These are phyloP conservation scores for Cyclotella choctawhatcheeana DNA, from an alignment of 108 stramenopile genomes.

Conservation along the genomic window DNA sequence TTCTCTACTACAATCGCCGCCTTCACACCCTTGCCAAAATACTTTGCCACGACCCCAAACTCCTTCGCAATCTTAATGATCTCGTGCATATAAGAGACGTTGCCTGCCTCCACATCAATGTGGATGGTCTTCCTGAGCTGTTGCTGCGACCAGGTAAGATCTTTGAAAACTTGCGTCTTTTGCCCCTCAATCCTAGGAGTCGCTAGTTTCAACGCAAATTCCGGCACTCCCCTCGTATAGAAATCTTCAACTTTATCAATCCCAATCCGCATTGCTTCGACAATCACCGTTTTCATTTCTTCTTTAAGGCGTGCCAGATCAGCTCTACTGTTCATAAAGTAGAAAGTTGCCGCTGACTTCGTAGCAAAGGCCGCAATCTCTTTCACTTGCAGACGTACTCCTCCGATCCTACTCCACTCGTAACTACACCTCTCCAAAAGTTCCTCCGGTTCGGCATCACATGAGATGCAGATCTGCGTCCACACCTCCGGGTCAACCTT, in stretches of 20 bases:
- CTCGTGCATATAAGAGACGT: neutral
- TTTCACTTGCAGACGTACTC: neutral
- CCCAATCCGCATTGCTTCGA: neutral
- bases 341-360: neutral
- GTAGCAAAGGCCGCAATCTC: conserved; percentile 6
- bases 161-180: neutral
- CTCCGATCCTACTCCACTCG: conserved; percentile 2
- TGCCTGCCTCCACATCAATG: neutral
- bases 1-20: neutral
- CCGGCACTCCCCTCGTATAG: neutral
- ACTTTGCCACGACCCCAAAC: conserved; percentile 5
- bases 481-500: conserved; percentile 2
- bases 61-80: neutral
- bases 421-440: neutral
- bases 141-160: neutral
- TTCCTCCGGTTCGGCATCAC: conserved; percentile 4
- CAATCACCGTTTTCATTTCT: neutral
- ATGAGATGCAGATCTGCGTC: neutral
- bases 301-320: neutral
- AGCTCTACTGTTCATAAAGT: neutral
- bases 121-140: neutral
- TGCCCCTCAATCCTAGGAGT: neutral
- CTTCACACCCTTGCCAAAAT: neutral
- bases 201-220: neutral
- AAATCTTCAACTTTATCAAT: neutral